Base-by-base conservation (phyloP, 192 early-diverging fungal species). In the Entrophospora sp. region DNA sequence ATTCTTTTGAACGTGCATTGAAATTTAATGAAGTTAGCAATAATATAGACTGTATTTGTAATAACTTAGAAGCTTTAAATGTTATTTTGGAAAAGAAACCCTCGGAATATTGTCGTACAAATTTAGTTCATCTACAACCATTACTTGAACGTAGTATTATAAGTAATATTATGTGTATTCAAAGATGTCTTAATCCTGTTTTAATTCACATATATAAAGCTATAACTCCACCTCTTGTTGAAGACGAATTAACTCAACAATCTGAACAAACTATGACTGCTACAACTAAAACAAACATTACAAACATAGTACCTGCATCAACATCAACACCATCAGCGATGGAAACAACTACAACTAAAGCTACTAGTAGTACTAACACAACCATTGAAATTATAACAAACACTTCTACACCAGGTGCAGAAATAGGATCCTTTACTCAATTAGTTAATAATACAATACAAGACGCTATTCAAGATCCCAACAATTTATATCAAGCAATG, bases 131-230 rank as follows among this genome's bases (percentile, higher is more conserved):
- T 2, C 71, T 94, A 2, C 83, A 88, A 28, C 79, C 81, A 44
- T 71, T 81, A 6, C 63, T 94, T 43, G 89, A 87, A 61, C 79
- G 76, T 20, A 87, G 86, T 68, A 75, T 93, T n/a, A 73, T 81
- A 9, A 83, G 83, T 0, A 94, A 96, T 57, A 87, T 91, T 68
- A 71, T 82, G 0, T 75, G 81, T 5, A 80, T 96, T 44, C 83
- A 89, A 51, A 82, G 82, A 64, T 78, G 84, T 31, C 74, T 97
- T 9, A 73, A 86, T 3, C 82, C 84, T 10, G 81, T 96, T 16
- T 76, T 96, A 14, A 75, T 80, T 40, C 82, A 83, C 57, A 83
- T 92, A 16, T 94, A 88, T 71, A 78, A 82, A 24, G 66, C 74
- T 25, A 72, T 75, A 0, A 34, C 51, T 10, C 63, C 69, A 9